A percentile compares a stretch with the other conserved stretches of the same genome.
These are phyloP conservation scores for Pyrrhoderma lamaoense DNA, from an alignment of 1,284 basidiomycete species.

Conservation along the genomic window DNA sequence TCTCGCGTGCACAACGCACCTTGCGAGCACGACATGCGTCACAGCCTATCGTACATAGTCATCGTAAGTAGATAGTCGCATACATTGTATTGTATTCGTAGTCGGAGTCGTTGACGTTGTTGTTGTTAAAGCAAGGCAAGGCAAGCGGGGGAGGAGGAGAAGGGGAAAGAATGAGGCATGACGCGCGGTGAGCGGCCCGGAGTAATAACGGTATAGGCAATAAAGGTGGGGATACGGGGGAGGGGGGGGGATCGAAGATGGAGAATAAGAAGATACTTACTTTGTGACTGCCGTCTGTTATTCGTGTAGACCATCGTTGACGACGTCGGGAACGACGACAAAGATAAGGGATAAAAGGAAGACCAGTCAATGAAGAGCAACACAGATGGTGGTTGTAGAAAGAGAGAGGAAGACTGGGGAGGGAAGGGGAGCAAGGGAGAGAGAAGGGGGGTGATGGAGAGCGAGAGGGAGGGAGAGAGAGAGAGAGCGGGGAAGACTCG, in stretches of 20 bases:
- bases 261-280: conserved; percentile 33
- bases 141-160: no score
- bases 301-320: conserved; percentile 21
- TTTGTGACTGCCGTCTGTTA: conserved; percentile 71
- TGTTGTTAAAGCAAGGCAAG: no score
- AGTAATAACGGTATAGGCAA: no score
- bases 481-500: conserved; percentile 33
- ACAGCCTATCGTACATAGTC: conserved; percentile 62
- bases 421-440: conserved; percentile 25
- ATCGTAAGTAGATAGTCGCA: no score
- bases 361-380: no score
- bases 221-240: no score
- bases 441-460: conserved; percentile 27
- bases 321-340: conserved; percentile 15
- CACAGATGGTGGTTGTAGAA: conserved; percentile 19
- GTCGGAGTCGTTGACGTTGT: no score
- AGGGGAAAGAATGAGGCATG: conserved; percentile 9
- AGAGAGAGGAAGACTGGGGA: conserved; percentile 22
- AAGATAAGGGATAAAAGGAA: conserved; percentile 5
- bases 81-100: no score
- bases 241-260: no score
- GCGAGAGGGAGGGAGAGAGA: conserved; percentile 19
- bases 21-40: conserved; percentile 80
- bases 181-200: conserved; percentile 18
- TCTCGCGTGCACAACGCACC: conserved; percentile 72